phyloP scores from a whole-genome alignment of 169 alveolate species.

The Perkinsus marinus region DNA sequence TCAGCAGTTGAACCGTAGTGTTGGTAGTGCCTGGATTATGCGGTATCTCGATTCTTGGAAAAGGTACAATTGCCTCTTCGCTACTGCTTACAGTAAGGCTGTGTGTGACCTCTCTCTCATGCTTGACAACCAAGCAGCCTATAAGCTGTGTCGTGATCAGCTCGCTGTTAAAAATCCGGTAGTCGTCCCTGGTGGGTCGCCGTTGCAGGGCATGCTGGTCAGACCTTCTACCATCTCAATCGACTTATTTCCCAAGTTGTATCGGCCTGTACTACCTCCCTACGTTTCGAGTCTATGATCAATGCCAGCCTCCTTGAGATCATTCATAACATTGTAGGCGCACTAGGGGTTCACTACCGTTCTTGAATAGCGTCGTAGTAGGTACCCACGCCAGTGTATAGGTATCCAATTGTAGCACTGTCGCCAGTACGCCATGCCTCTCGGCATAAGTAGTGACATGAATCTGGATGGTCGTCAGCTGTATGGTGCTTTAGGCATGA shows the following conservation, averaged over 20 bases:
- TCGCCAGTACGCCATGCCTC: slow-evolving; percentile 5
- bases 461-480: background rate
- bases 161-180: slow-evolving; percentile 51
- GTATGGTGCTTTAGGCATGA: slow-evolving; percentile 6
- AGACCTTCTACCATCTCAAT: slow-evolving; percentile 47
- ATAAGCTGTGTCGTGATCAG: slow-evolving; percentile 52
- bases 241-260: slow-evolving; percentile 53
- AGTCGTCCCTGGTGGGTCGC: background rate
- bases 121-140: slow-evolving; percentile 65
- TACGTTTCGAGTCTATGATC: slow-evolving; percentile 55
- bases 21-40: background rate
- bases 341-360: background rate
- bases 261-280: slow-evolving; percentile 52
- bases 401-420: slow-evolving; percentile 15
- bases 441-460: background rate
- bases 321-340: slow-evolving; percentile 37
- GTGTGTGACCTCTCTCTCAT: slow-evolving; percentile 54
- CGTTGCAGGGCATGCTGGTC: background rate
- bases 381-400: slow-evolving; percentile 33
- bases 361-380: background rate
- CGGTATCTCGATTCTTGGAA: background rate
- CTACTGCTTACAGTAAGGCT: slow-evolving; percentile 47
- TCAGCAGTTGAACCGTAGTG: slow-evolving; percentile 55
- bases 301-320: slow-evolving; percentile 54
- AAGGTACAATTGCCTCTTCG: slow-evolving; percentile 52